phyloP scores from a whole-genome alignment of 805 yeast genomes.

The Dipodascus albidus region DNA sequence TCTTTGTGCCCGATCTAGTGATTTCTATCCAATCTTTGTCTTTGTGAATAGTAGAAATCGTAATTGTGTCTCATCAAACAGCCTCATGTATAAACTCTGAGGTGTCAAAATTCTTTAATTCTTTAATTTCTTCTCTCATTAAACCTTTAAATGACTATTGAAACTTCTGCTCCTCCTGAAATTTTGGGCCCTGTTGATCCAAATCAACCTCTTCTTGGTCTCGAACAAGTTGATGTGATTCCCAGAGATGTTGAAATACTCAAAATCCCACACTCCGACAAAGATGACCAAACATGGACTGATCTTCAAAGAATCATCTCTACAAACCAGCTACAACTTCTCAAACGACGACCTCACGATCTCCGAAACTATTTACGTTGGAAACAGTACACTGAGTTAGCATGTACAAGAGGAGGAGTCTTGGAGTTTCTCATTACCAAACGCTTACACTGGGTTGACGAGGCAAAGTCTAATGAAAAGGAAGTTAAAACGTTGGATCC shows the following conservation, averaged over 20 bases:
- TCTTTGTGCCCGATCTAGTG: too few species aligned
- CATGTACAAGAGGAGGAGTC: slow-evolving; percentile 16
- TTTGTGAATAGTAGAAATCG: too few species aligned
- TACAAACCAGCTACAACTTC: slow-evolving; percentile 13
- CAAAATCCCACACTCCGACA: not conserved
- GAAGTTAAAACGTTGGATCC: slow-evolving; percentile 1
- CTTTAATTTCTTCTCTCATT: too few species aligned
- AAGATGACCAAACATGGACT: slow-evolving; percentile 9
- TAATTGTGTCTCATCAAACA: too few species aligned
- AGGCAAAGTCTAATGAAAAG: not conserved
- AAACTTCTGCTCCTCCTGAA: not conserved
- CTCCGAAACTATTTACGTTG: slow-evolving; percentile 16
- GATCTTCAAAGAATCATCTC: slow-evolving; percentile 9
- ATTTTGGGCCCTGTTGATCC: not conserved
- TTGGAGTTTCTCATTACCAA: slow-evolving; percentile 16
- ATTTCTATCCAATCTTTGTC: too few species aligned
- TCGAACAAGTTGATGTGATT: not conserved
- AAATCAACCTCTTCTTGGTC: not conserved
- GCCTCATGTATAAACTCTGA: too few species aligned
- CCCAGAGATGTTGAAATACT: not conserved
- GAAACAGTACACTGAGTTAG: slow-evolving; percentile 11
- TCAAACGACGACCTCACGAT: slow-evolving; percentile 20
- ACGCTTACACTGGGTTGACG: slow-evolving; percentile 21
- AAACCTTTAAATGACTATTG: not conserved
- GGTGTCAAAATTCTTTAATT: too few species aligned